phyloP scores from a whole-genome alignment of 2,329 filamentous ascomycete genomes.

The Neofusicoccum parvum region DNA sequence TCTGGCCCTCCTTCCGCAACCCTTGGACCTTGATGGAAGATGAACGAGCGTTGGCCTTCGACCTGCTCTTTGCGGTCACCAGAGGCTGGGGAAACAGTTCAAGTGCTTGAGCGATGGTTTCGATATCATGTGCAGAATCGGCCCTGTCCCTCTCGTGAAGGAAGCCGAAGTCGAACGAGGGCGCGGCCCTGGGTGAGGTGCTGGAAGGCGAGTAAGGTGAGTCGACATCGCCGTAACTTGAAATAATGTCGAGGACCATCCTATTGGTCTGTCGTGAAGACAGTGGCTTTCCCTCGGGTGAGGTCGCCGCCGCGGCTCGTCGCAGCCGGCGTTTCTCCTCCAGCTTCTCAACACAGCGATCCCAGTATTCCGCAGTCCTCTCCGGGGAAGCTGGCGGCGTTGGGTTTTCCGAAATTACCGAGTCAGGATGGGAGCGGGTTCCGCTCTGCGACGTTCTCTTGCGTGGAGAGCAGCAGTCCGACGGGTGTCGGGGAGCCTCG shows the following conservation, averaged over 20 bases:
- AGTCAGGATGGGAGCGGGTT: constrained; percentile 14
- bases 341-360: constrained; percentile 12
- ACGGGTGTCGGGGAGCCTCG: background rate
- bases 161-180: constrained; percentile 18
- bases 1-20: constrained; percentile 17
- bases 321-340: constrained; percentile 10
- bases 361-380: constrained; percentile 21
- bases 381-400: constrained; percentile 10
- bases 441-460: constrained; percentile 7
- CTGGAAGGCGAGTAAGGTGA: background rate
- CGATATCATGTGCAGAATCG: constrained; percentile 19
- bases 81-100: background rate
- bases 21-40: constrained; percentile 12
- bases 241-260: constrained; percentile 19
- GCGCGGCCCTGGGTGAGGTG: background rate
- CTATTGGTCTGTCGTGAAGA: constrained; percentile 1
- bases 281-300: background rate
- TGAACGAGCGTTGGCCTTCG: background rate
- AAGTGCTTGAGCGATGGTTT: constrained; percentile 1
- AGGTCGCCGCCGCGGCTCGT: background rate
- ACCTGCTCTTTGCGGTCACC: background rate
- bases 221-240: constrained; percentile 6
- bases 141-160: constrained; percentile 13
- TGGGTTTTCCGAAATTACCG: constrained; percentile 1
- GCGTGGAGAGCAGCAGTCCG: constrained; percentile 1